phyloP scores from a whole-genome alignment of 345 rosid species.

The Salix arbutifolia region DNA sequence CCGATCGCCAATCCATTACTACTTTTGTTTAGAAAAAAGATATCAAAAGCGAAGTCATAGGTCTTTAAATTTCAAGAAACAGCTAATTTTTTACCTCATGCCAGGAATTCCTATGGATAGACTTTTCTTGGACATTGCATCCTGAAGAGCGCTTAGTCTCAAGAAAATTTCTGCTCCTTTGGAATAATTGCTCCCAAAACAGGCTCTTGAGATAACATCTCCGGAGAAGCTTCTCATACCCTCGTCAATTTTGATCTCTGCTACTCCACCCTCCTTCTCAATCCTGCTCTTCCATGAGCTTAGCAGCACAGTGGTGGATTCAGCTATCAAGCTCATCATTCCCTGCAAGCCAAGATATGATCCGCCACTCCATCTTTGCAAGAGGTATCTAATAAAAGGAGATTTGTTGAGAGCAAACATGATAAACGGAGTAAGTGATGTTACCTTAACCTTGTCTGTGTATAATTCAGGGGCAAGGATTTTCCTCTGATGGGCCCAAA shows the following conservation, averaged over 20 bases:
- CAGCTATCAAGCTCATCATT: constrained; percentile 30
- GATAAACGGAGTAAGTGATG: not conserved
- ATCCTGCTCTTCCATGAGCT: constrained; percentile 36
- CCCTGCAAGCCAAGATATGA: constrained; percentile 17
- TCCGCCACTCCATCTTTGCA: no score
- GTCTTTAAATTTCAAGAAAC: no score
- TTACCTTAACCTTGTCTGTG: constrained; percentile 47
- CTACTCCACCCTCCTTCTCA: constrained; percentile 25
- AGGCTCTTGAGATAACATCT: constrained; percentile 49
- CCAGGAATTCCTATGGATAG: constrained; percentile 33
- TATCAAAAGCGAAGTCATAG: no score
- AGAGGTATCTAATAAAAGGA: no score
- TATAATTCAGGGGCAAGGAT: constrained; percentile 46
- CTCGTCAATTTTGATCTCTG: constrained; percentile 32
- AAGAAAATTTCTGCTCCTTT: constrained; percentile 35
- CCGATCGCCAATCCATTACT: not conserved
- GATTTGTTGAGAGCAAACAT: not conserved
- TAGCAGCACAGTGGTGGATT: constrained; percentile 23
- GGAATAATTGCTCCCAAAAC: constrained; percentile 43
- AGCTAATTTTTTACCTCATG: constrained; percentile 27
- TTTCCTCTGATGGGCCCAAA: constrained; percentile 48
- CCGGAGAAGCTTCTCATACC: constrained; percentile 41
- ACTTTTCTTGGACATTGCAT: constrained; percentile 30
- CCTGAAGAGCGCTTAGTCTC: constrained; percentile 36
- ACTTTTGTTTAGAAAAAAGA: no score